Base-by-base conservation (phyloP, 2,329 filamentous ascomycete species). In the Fusarium napiforme region DNA sequence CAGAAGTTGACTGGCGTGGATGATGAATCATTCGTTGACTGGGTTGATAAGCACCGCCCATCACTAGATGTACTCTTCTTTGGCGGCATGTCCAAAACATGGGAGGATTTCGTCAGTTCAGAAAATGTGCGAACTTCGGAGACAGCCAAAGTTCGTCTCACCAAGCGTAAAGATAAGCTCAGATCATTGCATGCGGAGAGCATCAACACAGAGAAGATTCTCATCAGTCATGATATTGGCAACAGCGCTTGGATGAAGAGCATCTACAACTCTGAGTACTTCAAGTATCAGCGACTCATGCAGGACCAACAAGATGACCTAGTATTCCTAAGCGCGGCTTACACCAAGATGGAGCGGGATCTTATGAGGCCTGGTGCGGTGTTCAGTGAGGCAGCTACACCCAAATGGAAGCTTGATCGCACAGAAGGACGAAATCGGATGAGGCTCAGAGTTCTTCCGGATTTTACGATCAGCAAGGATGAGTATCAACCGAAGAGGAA, bases 371-470 rank as follows among this genome's bases (percentile, higher is more conserved):
- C 95, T 4, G 94, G 94, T 32, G 95, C 93, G 4, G 87, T 98
- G 2, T 93, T 97, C 67, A 91, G 92, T 58, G 89, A 92, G 42
- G 85, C 88, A 0, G 85, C 86, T 6, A 81, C 88, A 4, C 85
- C 86, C 1, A 97, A 93, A 80, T 99, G 96, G 96, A 95, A 96
- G 77, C 88, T 99, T 19, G 96, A 99, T 79, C 92, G 97, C 77
- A 98, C 96, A 0, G 96, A 99, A 84, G 96, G 96, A 16, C 92
- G 95, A 16, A 97, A 98, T 80, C 92, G 97, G 23, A 98, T 98
- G 94, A 91, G 97, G 21, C 87, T 97, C 77, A 91, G 96, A 34
- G 89, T 97, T 57, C 87, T 98, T 3, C 93, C 95, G 2, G 95
- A 98, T 79, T 89, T 90, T 64, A 88, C 89, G 1, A 86, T 87